A percentile compares a stretch with the other conserved stretches of the same genome.
Conservation (phyloP, 495 filamentous ascomycete genomes). For the Beverwykella pulmonaria region DNA sequence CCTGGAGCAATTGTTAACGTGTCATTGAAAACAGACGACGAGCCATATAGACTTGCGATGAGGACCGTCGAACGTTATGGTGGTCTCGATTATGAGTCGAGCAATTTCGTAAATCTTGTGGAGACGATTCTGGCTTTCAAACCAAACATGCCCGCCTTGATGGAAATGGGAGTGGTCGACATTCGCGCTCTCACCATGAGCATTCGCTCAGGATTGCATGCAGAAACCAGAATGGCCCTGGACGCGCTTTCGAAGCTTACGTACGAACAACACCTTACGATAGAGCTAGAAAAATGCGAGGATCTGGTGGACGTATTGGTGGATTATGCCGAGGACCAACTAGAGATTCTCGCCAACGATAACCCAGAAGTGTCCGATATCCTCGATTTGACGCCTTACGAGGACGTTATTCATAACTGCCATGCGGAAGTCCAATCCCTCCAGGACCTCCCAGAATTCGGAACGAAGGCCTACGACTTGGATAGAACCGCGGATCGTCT, state of each 20-base stretch:
- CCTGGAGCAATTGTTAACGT: constrained; percentile 24
- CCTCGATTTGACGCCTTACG: constrained; percentile 78
- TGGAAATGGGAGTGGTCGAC: constrained; percentile 84
- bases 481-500: constrained; percentile 84
- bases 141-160: constrained; percentile 72
- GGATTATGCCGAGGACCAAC: constrained; percentile 87
- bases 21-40: neutral
- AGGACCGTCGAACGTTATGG: constrained; percentile 2
- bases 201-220: constrained; percentile 87
- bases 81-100: neutral
- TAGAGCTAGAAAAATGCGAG: constrained; percentile 75
- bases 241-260: constrained; percentile 79
- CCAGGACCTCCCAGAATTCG: constrained; percentile 71
- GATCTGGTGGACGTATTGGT: constrained; percentile 85
- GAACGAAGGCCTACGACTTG: constrained; percentile 76
- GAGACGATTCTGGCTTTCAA: constrained; percentile 49
- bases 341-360: constrained; percentile 76
- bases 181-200: constrained; percentile 89
- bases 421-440: constrained; percentile 69
- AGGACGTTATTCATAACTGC: constrained; percentile 79
- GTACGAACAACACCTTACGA: constrained; percentile 59
- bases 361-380: constrained; percentile 81
- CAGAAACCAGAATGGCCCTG: constrained; percentile 83
- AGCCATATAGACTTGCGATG: neutral
- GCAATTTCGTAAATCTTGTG: constrained; percentile 18